Evolutionary conservation across 805 yeast genomes (phyloP).

Genomic region (Candida vartiovaarae): DNA sequence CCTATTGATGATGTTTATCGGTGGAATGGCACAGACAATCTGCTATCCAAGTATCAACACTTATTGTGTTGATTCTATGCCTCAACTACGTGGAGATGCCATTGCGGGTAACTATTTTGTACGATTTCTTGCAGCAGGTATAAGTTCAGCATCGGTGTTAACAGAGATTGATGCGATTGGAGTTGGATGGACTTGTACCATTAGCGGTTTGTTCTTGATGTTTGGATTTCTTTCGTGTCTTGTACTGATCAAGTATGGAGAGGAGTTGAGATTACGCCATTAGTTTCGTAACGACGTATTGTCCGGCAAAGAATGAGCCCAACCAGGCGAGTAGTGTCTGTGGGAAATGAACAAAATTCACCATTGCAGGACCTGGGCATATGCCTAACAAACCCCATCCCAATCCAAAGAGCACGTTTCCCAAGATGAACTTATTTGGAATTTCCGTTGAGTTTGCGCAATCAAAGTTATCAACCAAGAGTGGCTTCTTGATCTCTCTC

Average conservation of each 20-base stretch:
- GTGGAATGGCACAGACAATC: constrained; percentile 45
- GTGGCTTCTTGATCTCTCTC: constrained; percentile 21
- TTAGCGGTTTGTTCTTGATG: constrained; percentile 37
- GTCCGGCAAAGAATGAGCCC: constrained; percentile 9
- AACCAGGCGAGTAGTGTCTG: constrained; percentile 5
- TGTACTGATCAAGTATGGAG: constrained; percentile 34
- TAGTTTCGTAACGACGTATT: constrained; percentile 1
- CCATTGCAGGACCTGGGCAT: constrained; percentile 48
- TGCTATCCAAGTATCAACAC: constrained; percentile 48
- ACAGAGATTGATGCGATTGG: constrained; percentile 42
- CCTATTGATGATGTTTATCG: constrained; percentile 38
- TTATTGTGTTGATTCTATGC: constrained; percentile 53
- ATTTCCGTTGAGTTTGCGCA: constrained; percentile 23
- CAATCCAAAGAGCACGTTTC: constrained; percentile 39
- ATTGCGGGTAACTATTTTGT: constrained; percentile 47
- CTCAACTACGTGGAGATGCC: constrained; percentile 47
- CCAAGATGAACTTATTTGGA: constrained; percentile 29
- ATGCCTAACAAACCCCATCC: constrained; percentile 49
- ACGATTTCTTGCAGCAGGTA: constrained; percentile 43
- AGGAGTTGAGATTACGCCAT: constrained; percentile 6
- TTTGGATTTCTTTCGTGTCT: constrained; percentile 30
- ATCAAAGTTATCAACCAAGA: constrained; percentile 18
- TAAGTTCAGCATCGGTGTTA: constrained; percentile 44
- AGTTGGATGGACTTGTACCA: constrained; percentile 49
- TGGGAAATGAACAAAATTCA: constrained; percentile 18